Conservation (phyloP, 2,329 filamentous ascomycete genomes). For the Colletotrichum eremochloae region DNA sequence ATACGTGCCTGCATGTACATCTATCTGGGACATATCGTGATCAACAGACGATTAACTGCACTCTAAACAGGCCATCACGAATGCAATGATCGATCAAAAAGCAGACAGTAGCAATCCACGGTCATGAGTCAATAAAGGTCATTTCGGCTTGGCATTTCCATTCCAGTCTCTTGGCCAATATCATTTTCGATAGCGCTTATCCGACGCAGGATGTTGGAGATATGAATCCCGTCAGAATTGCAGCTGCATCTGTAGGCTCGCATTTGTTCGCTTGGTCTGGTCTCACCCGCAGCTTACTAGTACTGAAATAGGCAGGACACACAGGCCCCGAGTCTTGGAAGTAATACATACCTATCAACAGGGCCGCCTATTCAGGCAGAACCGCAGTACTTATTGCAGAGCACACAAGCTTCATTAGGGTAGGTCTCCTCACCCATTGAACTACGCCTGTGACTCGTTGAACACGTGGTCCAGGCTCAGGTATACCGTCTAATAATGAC, state of each 20-base stretch:
- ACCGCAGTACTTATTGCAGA: background rate
- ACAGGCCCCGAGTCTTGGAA: too few species aligned
- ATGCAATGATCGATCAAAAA: too few species aligned
- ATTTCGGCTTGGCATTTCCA: background rate
- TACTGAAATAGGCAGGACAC: conserved; percentile 22
- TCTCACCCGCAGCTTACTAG: conserved; percentile 31
- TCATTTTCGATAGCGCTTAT: background rate
- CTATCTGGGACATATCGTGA: too few species aligned
- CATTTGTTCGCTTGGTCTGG: background rate
- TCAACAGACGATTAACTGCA: too few species aligned
- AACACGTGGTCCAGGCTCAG: too few species aligned
- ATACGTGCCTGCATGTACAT: too few species aligned
- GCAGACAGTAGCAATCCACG: too few species aligned
- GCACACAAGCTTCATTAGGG: too few species aligned
- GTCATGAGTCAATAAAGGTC: background rate
- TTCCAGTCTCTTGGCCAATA: background rate
- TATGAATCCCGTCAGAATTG: background rate
- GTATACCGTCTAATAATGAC: too few species aligned
- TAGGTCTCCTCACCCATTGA: too few species aligned
- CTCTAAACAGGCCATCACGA: too few species aligned
- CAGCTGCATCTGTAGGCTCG: background rate
- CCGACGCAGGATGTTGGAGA: background rate
- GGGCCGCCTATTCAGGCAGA: conserved; percentile 19
- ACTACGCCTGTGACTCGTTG: too few species aligned
- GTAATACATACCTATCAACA: conserved; percentile 26